Percentiles rank a stretch among this genome's conserved stretches.
Evolutionary conservation across 2,329 filamentous ascomycete genomes (phyloP).

Genomic region (Zymoseptoria pseudotritici): DNA sequence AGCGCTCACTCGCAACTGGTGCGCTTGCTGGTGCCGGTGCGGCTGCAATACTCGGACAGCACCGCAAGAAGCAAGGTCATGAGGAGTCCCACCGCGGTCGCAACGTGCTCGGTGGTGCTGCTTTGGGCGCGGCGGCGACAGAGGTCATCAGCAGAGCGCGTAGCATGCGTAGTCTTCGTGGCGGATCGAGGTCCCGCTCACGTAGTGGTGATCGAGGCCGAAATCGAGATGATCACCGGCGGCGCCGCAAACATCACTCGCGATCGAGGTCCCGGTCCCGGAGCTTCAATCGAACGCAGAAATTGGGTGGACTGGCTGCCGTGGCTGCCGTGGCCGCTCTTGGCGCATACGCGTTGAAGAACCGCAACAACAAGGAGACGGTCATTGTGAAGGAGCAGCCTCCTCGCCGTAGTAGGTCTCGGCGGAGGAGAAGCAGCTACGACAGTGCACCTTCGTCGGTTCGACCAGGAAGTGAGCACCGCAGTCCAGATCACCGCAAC

Average conservation of each 20-base stretch:
- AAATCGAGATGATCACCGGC: conserved; percentile 22
- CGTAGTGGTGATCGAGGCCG: conserved; percentile 16
- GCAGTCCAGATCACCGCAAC: conserved; percentile 46
- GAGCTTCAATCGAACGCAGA: conserved; percentile 39
- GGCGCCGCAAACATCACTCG: conserved; percentile 27
- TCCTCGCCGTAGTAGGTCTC: conserved; percentile 36
- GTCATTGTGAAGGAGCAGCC: conserved; percentile 39
- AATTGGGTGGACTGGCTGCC: conserved; percentile 52
- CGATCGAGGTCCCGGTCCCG: conserved; percentile 35
- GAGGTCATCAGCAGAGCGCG: conserved; percentile 48
- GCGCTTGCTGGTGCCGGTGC: conserved; percentile 54
- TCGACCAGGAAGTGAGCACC: conserved; percentile 24
- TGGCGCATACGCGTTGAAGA: conserved; percentile 45
- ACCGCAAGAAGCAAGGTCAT: conserved; percentile 49
- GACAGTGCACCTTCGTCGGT: not conserved
- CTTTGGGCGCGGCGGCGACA: conserved; percentile 54
- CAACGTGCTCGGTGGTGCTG: conserved; percentile 52
- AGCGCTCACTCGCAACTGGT: conserved; percentile 54
- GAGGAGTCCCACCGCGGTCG: conserved; percentile 45
- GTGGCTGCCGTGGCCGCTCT: conserved; percentile 54
- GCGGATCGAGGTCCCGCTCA: conserved; percentile 11
- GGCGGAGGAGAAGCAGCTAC: conserved; percentile 35
- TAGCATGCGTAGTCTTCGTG: conserved; percentile 30
- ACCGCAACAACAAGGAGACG: conserved; percentile 43
- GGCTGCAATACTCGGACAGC: conserved; percentile 52